phyloP scores from a whole-genome alignment of 305 asterid species.

The Ruellia speciosa region DNA sequence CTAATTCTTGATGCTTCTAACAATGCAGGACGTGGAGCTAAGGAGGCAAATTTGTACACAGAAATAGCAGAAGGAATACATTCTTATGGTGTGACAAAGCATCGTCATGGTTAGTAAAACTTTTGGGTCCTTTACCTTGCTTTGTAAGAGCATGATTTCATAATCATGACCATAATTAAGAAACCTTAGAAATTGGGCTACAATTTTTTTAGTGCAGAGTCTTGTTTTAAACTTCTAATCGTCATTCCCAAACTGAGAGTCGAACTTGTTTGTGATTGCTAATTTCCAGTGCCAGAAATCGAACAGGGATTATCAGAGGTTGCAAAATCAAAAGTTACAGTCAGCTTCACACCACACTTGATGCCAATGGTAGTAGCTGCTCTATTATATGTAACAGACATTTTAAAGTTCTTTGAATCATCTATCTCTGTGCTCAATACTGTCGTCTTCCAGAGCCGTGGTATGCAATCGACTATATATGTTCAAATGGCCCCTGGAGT shows the following conservation, averaged over 20 bases:
- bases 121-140: not conserved
- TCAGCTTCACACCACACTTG: conserved; percentile 94
- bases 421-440: conserved; percentile 5
- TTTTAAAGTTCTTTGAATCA: not conserved
- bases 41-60: conserved; percentile 87
- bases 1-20: conserved; percentile 19
- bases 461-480: conserved; percentile 93
- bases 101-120: conserved; percentile 81
- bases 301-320: conserved; percentile 95
- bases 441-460: conserved; percentile 62
- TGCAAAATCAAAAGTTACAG: conserved; percentile 67
- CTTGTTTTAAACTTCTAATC: not conserved
- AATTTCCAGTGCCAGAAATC: conserved; percentile 79
- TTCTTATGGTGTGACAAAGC: conserved; percentile 81
- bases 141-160: not conserved
- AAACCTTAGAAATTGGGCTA: not conserved
- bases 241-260: not conserved
- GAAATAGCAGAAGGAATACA: conserved; percentile 94
- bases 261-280: conserved; percentile 18
- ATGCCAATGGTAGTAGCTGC: conserved; percentile 80
- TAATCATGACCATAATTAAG: not conserved
- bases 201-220: not conserved
- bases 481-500: conserved; percentile 78
- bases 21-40: conserved; percentile 79
- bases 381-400: not conserved